Base-by-base conservation (phyloP, 1,139 yeast genomes). In the Blastobotrys buckinghamii region DNA sequence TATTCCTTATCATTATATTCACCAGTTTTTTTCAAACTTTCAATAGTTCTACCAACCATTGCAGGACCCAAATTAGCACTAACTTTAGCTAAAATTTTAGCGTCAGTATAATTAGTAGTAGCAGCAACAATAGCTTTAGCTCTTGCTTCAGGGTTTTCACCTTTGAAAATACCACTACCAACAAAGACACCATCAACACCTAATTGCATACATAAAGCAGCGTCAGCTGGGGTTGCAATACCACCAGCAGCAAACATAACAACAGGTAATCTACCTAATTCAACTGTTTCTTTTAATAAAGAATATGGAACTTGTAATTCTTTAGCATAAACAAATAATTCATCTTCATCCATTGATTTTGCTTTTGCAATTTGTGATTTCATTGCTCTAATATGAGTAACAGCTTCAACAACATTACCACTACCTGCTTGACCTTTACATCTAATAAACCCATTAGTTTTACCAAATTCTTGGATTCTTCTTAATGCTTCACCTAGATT, bases 161-260 rank as follows among this genome's bases (percentile, higher is more conserved):
- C 80, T 66, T 82, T 81, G 77, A 86, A 86, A 57, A 86, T 86
- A 42, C 95, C 95, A 8, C 89, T 82, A n/a, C 95, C 95, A 38
- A 86, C 95, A 63, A 86, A 86, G 36, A 86, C 89, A 55, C 95
- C 95, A 63, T 86, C 95, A 65, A 89, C 84, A n/a, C 95, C 95
- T 60, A 85, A 73, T 68, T 85, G 90, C 95, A 86, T 85, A 68
- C 88, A 82, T 56, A 86, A 71, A 10, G 95, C 95, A 39, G 95
- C 95, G 66, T 86, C 95, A 2, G 92, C 82, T 27, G 95, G 95
- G 10, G 95, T 84, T 10, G 95, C 95, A 48, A 86, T 84, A 55
- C 95, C 95, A 45, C 95, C 95, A 40, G 95, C 95, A 38, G 95
- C 94, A 66, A 86, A 86, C 71, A 84, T 85, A 49, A 86, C 95